phyloP scores from a whole-genome alignment of 805 yeast genomes.

The Barnettozyma pratensis region DNA sequence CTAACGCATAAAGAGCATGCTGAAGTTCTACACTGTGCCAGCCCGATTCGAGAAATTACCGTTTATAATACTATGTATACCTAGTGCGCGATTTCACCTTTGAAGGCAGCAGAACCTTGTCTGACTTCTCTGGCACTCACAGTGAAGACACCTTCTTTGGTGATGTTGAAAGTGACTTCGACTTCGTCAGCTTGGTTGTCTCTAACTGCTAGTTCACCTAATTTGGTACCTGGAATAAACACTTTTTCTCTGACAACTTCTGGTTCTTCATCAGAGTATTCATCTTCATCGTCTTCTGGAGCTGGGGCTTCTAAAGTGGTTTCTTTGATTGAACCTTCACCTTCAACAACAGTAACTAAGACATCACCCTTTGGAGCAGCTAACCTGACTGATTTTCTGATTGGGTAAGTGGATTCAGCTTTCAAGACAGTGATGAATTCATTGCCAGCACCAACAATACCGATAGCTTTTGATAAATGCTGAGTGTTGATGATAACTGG shows the following conservation, averaged over 20 bases:
- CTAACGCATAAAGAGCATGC: too few species aligned
- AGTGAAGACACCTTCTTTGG: slow-evolving; percentile 55
- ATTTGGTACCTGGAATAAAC: slow-evolving; percentile 63
- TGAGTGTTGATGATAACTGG: slow-evolving; percentile 85
- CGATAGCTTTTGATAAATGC: slow-evolving; percentile 79
- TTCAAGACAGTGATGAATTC: slow-evolving; percentile 68
- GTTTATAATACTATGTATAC: neutral
- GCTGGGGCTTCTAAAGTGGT: slow-evolving; percentile 65
- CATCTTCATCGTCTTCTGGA: slow-evolving; percentile 47
- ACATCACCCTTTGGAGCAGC: slow-evolving; percentile 57
- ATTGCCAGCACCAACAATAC: slow-evolving; percentile 71
- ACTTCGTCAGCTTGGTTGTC: slow-evolving; percentile 63
- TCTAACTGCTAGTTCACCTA: slow-evolving; percentile 75
- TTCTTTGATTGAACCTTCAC: slow-evolving; percentile 77
- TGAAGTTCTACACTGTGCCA: too few species aligned
- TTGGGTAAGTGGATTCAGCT: slow-evolving; percentile 86
- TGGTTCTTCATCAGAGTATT: slow-evolving; percentile 79
- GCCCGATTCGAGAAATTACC: too few species aligned
- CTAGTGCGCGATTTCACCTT: slow-evolving; percentile 38
- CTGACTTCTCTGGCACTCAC: slow-evolving; percentile 60
- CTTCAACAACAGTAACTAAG: slow-evolving; percentile 74
- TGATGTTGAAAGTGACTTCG: slow-evolving; percentile 53
- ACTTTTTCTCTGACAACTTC: slow-evolving; percentile 75
- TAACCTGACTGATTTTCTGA: slow-evolving; percentile 67
- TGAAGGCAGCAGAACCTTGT: slow-evolving; percentile 50